Base-by-base conservation (phyloP, 768 basidiomycete genomes). In the Rhizopogon sp. region DNA sequence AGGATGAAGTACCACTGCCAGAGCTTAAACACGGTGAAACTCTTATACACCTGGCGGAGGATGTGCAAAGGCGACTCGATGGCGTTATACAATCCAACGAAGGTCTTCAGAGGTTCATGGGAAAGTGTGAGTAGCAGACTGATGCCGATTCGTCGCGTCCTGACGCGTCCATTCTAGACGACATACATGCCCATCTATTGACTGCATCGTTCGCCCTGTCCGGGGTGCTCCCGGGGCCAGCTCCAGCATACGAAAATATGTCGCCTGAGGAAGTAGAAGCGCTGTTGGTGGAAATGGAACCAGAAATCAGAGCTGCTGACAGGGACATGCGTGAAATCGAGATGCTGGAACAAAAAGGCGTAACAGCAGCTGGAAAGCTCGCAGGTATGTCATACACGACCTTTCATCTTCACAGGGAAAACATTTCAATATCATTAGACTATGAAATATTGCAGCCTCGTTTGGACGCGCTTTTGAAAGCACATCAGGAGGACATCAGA, bases 271-370 rank as follows among this genome's bases (percentile, higher is more conserved):
- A 88, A 61, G 72, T 92, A 7, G 86, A 88, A 40, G 84, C 85
- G 0, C 76, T 88, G 53, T 69, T 92, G 9, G 69, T 77, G 0
- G 90, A 93, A 63, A 88, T 93, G 84, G 91, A 92, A 59, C 80
- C 83, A 4, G 91, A 93, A 50, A 83, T 93, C 50, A 88, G 90
- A 31, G 80, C n/a, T n/a, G n/a, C n/a, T n/a, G n/a, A n/a, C n/a
- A n/a, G n/a, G n/a, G n/a, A n/a, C n/a, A n/a, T n/a, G n/a, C n/a
- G n/a, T n/a, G n/a, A n/a, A n/a, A n/a, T n/a, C n/a, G n/a, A n/a
- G n/a, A n/a, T n/a, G n/a, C n/a, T n/a, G n/a, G n/a, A n/a, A n/a
- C n/a, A n/a, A n/a, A n/a, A n/a, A n/a, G n/a, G n/a, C n/a, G n/a
- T n/a, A n/a, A 20, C 20, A 20, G 20, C 20, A 20, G 20, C 20